Conservation (phyloP, 805 yeast species). For the Candida nonsorbophila region DNA sequence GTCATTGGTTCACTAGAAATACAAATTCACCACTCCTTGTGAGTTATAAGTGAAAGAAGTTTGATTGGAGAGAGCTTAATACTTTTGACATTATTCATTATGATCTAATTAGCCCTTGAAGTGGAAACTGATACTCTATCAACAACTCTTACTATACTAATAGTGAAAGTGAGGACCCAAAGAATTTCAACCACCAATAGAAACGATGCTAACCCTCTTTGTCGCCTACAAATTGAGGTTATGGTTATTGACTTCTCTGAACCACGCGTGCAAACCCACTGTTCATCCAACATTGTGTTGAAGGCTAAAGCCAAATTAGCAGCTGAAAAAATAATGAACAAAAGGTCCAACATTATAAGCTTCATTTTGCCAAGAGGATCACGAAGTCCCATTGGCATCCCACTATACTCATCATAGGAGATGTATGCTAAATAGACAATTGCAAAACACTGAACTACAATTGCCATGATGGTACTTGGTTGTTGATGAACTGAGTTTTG, state of each 20-base stretch:
- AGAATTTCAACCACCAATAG: constrained; percentile 66
- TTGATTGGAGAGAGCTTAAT: too few species aligned
- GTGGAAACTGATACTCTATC: constrained; percentile 42
- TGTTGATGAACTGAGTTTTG: constrained; percentile 53
- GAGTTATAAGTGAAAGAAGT: too few species aligned
- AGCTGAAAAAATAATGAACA: constrained; percentile 83
- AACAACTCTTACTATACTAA: constrained; percentile 79
- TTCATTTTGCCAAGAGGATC: constrained; percentile 80
- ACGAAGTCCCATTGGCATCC: constrained; percentile 87
- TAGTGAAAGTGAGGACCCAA: constrained; percentile 84
- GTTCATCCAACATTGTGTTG: constrained; percentile 70
- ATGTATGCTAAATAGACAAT: constrained; percentile 73
- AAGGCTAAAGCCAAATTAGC: constrained; percentile 86
- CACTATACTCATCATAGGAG: constrained; percentile 85
- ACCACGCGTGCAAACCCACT: constrained; percentile 64
- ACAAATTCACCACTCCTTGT: too few species aligned
- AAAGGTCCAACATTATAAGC: constrained; percentile 72
- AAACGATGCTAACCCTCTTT: constrained; percentile 73
- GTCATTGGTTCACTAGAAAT: too few species aligned
- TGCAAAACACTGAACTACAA: constrained; percentile 77
- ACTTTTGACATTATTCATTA: too few species aligned
- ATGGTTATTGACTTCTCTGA: constrained; percentile 13
- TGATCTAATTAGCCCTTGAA: too few species aligned
- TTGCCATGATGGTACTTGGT: constrained; percentile 90
- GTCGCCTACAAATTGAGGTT: constrained; percentile 64